These are phyloP conservation scores for Moricandia arvensis DNA, from an alignment of 345 rosid species.

Conservation along the genomic window DNA sequence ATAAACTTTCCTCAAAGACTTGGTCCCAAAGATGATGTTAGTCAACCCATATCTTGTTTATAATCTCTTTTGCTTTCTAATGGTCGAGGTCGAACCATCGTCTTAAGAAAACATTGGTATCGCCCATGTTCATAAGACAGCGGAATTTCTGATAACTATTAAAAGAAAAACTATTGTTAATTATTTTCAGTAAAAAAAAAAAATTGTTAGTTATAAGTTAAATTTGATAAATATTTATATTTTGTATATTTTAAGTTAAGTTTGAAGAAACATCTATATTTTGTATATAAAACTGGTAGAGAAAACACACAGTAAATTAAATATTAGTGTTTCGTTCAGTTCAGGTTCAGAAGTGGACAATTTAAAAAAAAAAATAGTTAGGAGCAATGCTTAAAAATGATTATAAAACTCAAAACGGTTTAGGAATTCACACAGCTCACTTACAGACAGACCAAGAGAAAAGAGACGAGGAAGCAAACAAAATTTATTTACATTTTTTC, in stretches of 20 bases:
- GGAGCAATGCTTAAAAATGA: background rate
- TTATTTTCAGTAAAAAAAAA: too few relatives aligned
- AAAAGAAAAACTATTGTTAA: background rate
- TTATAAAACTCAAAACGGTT: background rate
- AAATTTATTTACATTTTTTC: background rate
- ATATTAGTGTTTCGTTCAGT: slow-evolving; percentile 2
- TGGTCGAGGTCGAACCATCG: background rate
- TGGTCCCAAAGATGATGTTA: background rate
- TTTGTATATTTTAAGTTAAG: background rate
- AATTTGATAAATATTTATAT: background rate
- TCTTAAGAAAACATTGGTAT: background rate
- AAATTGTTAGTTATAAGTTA: background rate
- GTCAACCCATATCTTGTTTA: background rate
- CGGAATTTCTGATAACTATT: background rate
- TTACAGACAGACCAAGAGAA: slow-evolving; percentile 24
- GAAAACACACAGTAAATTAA: background rate
- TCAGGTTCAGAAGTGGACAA: slow-evolving; percentile 9
- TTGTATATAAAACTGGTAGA: background rate
- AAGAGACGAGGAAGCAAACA: background rate
- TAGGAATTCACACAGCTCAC: slow-evolving; percentile 34
- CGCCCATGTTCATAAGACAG: background rate
- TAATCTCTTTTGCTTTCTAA: background rate
- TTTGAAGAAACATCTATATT: background rate
- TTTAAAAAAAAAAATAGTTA: background rate
- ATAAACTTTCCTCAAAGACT: background rate